These are phyloP conservation scores for Tolypocladium guangdongense DNA, from an alignment of 2,329 filamentous ascomycete species.

Conservation along the genomic window DNA sequence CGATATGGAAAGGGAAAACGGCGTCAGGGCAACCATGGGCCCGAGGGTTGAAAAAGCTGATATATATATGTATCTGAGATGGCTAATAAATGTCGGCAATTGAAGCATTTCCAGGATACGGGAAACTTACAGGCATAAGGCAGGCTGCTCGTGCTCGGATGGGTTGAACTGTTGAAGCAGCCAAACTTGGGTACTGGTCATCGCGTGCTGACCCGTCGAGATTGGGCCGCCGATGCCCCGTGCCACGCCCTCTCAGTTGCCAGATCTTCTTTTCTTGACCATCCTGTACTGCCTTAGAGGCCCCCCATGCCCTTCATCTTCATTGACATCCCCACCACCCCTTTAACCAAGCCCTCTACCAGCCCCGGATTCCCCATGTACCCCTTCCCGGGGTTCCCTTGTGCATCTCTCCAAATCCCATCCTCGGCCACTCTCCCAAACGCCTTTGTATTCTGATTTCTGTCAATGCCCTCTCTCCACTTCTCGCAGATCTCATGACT, in stretches of 20 bases:
- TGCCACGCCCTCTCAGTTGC: no score
- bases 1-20: not conserved
- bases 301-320: not conserved
- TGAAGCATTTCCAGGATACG: no score
- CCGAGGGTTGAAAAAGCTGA: not conserved
- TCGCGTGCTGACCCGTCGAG: no score
- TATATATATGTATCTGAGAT: not conserved
- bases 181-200: no score
- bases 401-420: not conserved
- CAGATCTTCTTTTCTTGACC: no score
- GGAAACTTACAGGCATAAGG: no score
- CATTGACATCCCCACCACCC: not conserved
- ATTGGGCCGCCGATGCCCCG: no score
- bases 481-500: conserved; percentile 45
- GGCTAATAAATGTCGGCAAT: not conserved
- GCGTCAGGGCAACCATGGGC: not conserved
- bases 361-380: not conserved
- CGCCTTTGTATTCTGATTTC: conserved; percentile 55
- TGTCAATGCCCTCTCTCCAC: conserved; percentile 50
- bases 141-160: no score
- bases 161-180: no score
- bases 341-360: not conserved
- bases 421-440: conserved; percentile 21
- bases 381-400: not conserved
- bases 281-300: no score